A percentile compares a stretch with the other conserved stretches of the same genome.
Conservation (phyloP, 2,329 filamentous ascomycete genomes). For the Fusarium continuum region DNA sequence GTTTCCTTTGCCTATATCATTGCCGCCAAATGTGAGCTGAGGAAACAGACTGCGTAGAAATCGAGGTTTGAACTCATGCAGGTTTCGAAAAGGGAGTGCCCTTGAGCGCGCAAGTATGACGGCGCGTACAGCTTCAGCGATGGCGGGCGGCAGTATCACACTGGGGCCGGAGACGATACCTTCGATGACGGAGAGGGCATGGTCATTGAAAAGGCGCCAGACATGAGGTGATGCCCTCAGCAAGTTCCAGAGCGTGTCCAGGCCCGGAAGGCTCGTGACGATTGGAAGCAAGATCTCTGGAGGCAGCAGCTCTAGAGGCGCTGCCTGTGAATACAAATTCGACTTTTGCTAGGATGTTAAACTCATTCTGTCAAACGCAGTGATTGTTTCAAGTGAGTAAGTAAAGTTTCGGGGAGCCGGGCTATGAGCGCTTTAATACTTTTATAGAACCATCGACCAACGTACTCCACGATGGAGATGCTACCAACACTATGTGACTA, state of each 20-base stretch:
- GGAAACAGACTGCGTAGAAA: slow-evolving; percentile 2
- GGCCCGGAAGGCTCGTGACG: slow-evolving; percentile 8
- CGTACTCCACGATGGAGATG: no score
- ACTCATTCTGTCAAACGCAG: not conserved
- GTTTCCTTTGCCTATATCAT: no score
- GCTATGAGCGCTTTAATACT: no score
- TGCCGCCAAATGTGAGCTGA: no score
- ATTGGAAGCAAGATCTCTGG: slow-evolving; percentile 21
- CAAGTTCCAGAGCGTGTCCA: slow-evolving; percentile 27
- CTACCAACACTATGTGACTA: no score
- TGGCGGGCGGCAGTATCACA: not conserved
- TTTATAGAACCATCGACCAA: no score
- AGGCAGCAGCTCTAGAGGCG: slow-evolving; percentile 14
- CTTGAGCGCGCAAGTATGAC: slow-evolving; percentile 13
- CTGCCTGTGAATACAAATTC: not conserved
- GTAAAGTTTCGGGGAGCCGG: no score
- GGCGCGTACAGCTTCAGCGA: slow-evolving; percentile 6
- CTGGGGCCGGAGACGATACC: slow-evolving; percentile 15
- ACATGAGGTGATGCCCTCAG: slow-evolving; percentile 16
- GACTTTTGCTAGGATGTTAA: no score
- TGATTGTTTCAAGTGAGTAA: no score
- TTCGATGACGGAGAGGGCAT: slow-evolving; percentile 9
- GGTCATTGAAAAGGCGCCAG: slow-evolving; percentile 14
- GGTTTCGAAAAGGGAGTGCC: slow-evolving; percentile 11
- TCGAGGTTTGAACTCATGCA: not conserved